phyloP scores from a whole-genome alignment of 2,329 filamentous ascomycete genomes.

The Verticillium dahliae region DNA sequence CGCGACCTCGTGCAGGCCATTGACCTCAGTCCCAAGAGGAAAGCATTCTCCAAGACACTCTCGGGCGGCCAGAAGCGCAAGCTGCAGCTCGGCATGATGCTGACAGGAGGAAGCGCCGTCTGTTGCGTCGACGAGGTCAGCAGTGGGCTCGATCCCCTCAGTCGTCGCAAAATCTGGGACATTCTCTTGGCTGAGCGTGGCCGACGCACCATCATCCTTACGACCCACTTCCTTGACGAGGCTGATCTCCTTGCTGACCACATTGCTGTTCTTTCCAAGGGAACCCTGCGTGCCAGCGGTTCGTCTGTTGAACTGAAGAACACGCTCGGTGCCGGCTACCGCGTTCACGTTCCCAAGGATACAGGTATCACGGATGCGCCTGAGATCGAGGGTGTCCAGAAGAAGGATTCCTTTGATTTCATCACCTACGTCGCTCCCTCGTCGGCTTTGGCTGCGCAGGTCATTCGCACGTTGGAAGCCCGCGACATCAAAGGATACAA shows the following conservation, averaged over 20 bases:
- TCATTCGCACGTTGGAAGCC: constrained; percentile 64
- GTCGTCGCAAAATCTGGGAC: constrained; percentile 41
- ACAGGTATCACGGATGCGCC: constrained; percentile 39
- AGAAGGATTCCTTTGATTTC: constrained; percentile 60
- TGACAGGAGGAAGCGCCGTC: constrained; percentile 65
- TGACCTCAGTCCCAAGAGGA: constrained; percentile 58
- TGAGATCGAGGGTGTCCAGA: constrained; percentile 48
- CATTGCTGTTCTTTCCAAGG: constrained; percentile 64
- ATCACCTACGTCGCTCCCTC: constrained; percentile 66
- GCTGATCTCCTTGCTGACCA: constrained; percentile 66
- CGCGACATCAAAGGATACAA: constrained; percentile 69
- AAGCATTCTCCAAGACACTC: constrained; percentile 55
- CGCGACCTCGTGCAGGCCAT: constrained; percentile 50
- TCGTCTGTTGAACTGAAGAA: constrained; percentile 65
- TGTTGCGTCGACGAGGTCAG: constrained; percentile 73
- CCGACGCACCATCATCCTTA: constrained; percentile 60
- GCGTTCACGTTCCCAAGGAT: constrained; percentile 25
- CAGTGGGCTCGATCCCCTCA: constrained; percentile 66
- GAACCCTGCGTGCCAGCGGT: constrained; percentile 58
- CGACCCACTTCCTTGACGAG: constrained; percentile 73
- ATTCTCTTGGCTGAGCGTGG: constrained; percentile 64
- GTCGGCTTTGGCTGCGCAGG: constrained; percentile 62
- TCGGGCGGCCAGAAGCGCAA: constrained; percentile 74
- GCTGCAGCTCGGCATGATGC: constrained; percentile 71
- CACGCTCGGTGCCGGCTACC: constrained; percentile 44